Evolutionary conservation across 345 rosid genomes (phyloP).

Genomic region (Capsella bursapastoris): DNA sequence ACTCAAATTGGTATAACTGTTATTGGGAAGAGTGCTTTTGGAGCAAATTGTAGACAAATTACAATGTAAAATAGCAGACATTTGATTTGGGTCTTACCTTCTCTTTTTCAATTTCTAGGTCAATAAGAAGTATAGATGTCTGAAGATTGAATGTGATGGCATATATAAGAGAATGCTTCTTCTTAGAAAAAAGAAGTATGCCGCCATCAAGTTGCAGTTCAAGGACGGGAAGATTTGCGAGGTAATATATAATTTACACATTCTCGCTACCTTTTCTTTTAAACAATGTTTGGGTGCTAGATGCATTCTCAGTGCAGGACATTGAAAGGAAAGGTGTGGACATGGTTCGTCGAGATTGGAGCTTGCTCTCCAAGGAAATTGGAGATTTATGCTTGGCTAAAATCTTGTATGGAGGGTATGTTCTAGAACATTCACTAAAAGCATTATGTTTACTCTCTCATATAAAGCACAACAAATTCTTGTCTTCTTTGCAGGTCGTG

Average conservation of each 20-base stretch:
- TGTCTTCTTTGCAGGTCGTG: slow-evolving; percentile 65
- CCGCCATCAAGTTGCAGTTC: slow-evolving; percentile 87
- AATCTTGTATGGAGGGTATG: slow-evolving; percentile 94
- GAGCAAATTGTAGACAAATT: slow-evolving; percentile 1
- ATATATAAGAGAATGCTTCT: slow-evolving; percentile 96
- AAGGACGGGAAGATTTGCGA: slow-evolving; percentile 77
- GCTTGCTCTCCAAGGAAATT: slow-evolving; percentile 88
- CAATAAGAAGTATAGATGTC: slow-evolving; percentile 86
- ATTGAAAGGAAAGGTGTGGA: slow-evolving; percentile 98
- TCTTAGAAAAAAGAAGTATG: slow-evolving; percentile 98
- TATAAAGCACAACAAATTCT: slow-evolving; percentile 19
- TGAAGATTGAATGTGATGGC: slow-evolving; percentile 97
- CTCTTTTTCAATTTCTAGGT: slow-evolving; percentile 56
- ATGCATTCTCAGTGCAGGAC: slow-evolving; percentile 63
- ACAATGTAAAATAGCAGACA: neutral
- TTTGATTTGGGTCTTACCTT: slow-evolving; percentile 28
- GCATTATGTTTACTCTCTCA: slow-evolving; percentile 9
- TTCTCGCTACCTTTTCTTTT: slow-evolving; percentile 8
- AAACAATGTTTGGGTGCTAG: slow-evolving; percentile 31
- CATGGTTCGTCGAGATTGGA: slow-evolving; percentile 99
- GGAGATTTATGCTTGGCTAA: slow-evolving; percentile 87
- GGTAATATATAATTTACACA: slow-evolving; percentile 50
- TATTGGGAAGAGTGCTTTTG: neutral
- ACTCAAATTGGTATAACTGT: neutral
- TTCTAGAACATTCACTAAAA: slow-evolving; percentile 18